Conservation (phyloP, 2,329 filamentous ascomycete genomes). For the Trichoderma arundinaceum region DNA sequence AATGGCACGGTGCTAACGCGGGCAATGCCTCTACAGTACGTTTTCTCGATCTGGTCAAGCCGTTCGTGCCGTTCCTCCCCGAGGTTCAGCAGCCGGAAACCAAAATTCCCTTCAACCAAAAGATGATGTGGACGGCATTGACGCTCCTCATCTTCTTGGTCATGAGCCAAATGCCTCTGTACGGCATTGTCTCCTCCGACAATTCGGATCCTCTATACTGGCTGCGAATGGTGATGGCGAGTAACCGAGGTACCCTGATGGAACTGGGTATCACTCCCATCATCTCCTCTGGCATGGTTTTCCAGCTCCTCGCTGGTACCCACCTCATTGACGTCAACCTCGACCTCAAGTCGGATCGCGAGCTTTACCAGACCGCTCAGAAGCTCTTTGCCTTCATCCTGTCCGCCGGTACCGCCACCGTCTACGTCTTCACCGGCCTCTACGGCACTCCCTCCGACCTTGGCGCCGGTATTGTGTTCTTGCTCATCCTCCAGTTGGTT, state of each 20-base stretch:
- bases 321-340: slow-evolving; percentile 99
- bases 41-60: slow-evolving; percentile 99
- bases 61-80: slow-evolving; percentile 98
- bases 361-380: slow-evolving; percentile 99
- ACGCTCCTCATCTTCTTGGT: slow-evolving; percentile 98
- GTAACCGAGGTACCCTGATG: slow-evolving; percentile 96
- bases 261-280: slow-evolving; percentile 97
- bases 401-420: slow-evolving; percentile 95
- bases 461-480: slow-evolving; percentile 96
- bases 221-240: slow-evolving; percentile 99
- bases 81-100: slow-evolving; percentile 99
- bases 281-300: slow-evolving; percentile 99
- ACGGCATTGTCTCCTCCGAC: slow-evolving; percentile 98
- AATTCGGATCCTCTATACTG: slow-evolving; percentile 99
- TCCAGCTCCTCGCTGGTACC: slow-evolving; percentile 98
- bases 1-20: slow-evolving; percentile 40
- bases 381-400: slow-evolving; percentile 98
- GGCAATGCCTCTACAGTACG: slow-evolving; percentile 67
- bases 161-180: slow-evolving; percentile 99
- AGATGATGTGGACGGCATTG: slow-evolving; percentile 92
- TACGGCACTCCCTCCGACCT: slow-evolving; percentile 97
- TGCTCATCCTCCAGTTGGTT: slow-evolving; percentile 96
- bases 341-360: slow-evolving; percentile 98
- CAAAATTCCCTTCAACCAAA: slow-evolving; percentile 98
- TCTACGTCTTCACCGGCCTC: slow-evolving; percentile 97